Evolutionary conservation across 1,284 basidiomycete genomes (phyloP).

Genomic region (Papiliotrema fonsecae): DNA sequence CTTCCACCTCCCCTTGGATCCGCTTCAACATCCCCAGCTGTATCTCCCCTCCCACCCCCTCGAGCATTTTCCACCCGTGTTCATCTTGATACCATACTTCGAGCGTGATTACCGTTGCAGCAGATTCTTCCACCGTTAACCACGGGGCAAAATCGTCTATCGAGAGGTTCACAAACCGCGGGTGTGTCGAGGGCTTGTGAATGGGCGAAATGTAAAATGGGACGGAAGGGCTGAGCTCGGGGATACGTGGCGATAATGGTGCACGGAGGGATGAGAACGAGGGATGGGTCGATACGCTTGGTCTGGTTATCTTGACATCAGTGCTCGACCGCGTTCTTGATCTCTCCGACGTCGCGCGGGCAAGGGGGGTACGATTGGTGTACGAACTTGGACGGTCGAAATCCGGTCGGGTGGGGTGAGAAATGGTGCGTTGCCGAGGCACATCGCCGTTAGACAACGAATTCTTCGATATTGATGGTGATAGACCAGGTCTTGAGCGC

Average conservation of each 20-base stretch:
- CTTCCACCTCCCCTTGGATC: conserved; percentile 2
- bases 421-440: too few species aligned
- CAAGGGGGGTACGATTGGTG: too few species aligned
- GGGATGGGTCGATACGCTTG: background rate
- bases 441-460: too few species aligned
- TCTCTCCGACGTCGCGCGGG: too few species aligned
- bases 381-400: too few species aligned
- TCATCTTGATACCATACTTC: conserved; percentile 41
- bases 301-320: too few species aligned
- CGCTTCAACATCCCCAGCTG: conserved; percentile 18
- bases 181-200: conserved; percentile 41
- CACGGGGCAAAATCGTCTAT: conserved; percentile 43
- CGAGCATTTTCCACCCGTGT: conserved; percentile 11
- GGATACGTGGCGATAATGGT: background rate
- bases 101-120: conserved; percentile 21
- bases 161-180: conserved; percentile 36
- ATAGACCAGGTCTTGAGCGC: background rate
- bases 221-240: conserved; percentile 1
- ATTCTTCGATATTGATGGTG: too few species aligned
- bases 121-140: conserved; percentile 26
- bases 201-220: conserved; percentile 48
- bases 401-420: too few species aligned
- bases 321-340: too few species aligned
- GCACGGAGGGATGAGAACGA: background rate
- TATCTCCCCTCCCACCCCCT: conserved; percentile 11